Evolutionary conservation across 257 asterid species (phyloP).

Genomic region (Rauvolfia tetraphylla): DNA sequence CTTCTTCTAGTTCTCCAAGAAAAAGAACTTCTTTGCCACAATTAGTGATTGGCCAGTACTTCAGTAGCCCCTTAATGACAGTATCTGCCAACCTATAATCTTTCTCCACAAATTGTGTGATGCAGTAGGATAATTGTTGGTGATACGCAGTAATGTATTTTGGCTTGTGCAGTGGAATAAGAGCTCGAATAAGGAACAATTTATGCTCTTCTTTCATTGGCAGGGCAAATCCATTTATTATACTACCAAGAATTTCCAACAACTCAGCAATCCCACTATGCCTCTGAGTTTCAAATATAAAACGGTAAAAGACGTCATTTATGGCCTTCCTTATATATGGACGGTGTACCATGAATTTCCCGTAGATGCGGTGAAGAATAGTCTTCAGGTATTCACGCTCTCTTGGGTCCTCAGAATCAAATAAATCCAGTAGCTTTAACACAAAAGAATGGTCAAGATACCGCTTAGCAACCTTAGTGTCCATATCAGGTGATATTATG

Average conservation of each 20-base stretch:
- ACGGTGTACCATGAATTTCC: constrained; percentile 89
- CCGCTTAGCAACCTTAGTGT: constrained; percentile 71
- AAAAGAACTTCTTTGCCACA: constrained; percentile 88
- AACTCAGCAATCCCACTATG: constrained; percentile 73
- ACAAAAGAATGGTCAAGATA: constrained; percentile 86
- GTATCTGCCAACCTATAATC: constrained; percentile 74
- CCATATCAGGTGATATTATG: constrained; percentile 63
- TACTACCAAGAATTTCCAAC: constrained; percentile 87
- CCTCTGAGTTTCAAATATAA: constrained; percentile 81
- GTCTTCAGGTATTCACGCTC: constrained; percentile 92
- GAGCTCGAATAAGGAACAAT: constrained; percentile 70
- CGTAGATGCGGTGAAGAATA: constrained; percentile 83
- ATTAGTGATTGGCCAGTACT: constrained; percentile 87
- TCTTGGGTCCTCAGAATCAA: constrained; percentile 81
- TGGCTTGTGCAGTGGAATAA: constrained; percentile 84
- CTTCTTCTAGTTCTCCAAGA: constrained; percentile 82
- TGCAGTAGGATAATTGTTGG: constrained; percentile 73
- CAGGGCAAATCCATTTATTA: constrained; percentile 79
- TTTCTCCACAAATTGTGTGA: constrained; percentile 82
- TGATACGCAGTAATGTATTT: constrained; percentile 61
- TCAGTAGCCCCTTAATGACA: constrained; percentile 69
- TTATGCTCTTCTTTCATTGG: constrained; percentile 98
- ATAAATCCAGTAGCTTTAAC: constrained; percentile 65
- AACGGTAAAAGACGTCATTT: constrained; percentile 68
- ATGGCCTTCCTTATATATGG: constrained; percentile 85